phyloP scores from a whole-genome alignment of 495 filamentous ascomycete genomes.

The Hypoxylon lienhwacheense region DNA sequence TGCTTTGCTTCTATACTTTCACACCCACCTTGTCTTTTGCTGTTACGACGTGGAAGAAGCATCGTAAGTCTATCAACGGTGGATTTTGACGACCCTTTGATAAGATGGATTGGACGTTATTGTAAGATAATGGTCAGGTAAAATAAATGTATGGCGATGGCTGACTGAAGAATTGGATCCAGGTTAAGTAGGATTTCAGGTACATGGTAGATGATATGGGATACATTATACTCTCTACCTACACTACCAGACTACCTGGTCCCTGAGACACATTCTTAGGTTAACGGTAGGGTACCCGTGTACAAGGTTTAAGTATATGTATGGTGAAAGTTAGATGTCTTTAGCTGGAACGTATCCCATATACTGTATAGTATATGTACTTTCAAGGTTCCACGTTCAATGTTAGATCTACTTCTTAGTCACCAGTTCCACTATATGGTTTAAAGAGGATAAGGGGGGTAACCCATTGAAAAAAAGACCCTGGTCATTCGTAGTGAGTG shows the following conservation, averaged over 20 bases:
- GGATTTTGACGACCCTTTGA: too few species aligned
- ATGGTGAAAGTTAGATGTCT: neutral
- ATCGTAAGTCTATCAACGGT: too few species aligned
- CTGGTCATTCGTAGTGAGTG: constrained; percentile 23
- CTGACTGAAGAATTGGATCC: constrained; percentile 2
- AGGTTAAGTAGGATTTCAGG: too few species aligned
- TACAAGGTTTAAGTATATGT: too few species aligned
- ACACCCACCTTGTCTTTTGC: neutral
- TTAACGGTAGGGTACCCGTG: too few species aligned
- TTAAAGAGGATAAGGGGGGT: too few species aligned
- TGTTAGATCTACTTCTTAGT: too few species aligned
- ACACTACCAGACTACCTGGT: too few species aligned
- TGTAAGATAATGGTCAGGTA: neutral
- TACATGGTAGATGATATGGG: too few species aligned
- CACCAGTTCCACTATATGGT: constrained; percentile 30
- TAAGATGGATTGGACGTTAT: too few species aligned
- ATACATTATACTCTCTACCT: too few species aligned
- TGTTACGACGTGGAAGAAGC: constrained; percentile 1
- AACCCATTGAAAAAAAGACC: constrained; percentile 25
- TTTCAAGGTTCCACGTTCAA: constrained; percentile 12
- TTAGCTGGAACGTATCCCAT: neutral
- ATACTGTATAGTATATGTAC: constrained; percentile 13
- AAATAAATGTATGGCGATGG: neutral
- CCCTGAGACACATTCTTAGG: too few species aligned
- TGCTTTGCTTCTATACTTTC: constrained; percentile 1